Evolutionary conservation across 305 asterid species (phyloP).

Genomic region (Solanum hybrid): DNA sequence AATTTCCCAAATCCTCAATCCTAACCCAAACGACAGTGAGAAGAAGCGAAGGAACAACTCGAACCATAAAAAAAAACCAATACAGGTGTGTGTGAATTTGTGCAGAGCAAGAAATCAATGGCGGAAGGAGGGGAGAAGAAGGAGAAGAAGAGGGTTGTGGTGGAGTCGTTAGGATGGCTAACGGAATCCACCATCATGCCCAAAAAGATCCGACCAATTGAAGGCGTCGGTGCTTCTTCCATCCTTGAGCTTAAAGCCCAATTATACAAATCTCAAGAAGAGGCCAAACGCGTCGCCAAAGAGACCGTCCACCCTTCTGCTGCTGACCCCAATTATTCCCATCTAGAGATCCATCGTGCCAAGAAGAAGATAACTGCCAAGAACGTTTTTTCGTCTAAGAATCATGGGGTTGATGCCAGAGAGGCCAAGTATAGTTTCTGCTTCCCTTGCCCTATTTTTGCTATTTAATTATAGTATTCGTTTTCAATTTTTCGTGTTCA

Average conservation of each 20-base stretch:
- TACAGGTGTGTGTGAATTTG: background rate
- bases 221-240: slow-evolving; percentile 90
- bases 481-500: background rate
- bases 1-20: background rate
- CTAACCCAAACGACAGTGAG: background rate
- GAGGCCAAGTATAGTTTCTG: slow-evolving; percentile 49
- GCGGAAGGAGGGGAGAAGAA: slow-evolving; percentile 28
- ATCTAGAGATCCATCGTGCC: slow-evolving; percentile 76
- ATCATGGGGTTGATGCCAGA: slow-evolving; percentile 78
- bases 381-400: slow-evolving; percentile 45
- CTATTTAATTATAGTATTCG: background rate
- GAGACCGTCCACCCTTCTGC: slow-evolving; percentile 47
- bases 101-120: background rate
- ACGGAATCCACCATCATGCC: slow-evolving; percentile 96
- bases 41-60: background rate
- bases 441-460: background rate
- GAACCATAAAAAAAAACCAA: background rate
- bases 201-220: slow-evolving; percentile 73
- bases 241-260: slow-evolving; percentile 90
- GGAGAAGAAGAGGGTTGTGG: slow-evolving; percentile 46
- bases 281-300: slow-evolving; percentile 69
- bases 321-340: slow-evolving; percentile 37
- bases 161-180: slow-evolving; percentile 92
- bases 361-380: slow-evolving; percentile 48
- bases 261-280: slow-evolving; percentile 83